Evolutionary conservation across 352 stramenopile species (phyloP).

Genomic region (Phytopythium litorale): DNA sequence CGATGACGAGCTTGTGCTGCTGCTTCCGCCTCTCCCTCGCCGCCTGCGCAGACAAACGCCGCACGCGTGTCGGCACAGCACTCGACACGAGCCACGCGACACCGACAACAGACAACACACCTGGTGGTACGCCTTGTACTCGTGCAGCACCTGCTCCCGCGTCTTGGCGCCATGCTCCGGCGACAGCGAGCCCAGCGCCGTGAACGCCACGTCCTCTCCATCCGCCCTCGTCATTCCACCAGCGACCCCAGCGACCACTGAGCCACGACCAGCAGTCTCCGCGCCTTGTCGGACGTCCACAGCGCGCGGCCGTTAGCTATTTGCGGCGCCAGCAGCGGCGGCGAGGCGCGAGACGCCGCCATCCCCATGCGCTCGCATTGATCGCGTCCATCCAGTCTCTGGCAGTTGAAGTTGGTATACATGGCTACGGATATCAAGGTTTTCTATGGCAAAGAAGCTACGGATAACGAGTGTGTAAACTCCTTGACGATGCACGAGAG

Average conservation of each 20-base stretch:
- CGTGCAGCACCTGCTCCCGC: conserved; percentile 38
- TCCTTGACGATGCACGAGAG: no score
- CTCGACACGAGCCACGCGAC: background rate
- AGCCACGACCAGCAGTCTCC: background rate
- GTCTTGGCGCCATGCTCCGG: conserved; percentile 5
- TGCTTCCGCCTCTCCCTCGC: conserved; percentile 22
- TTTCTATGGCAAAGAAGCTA: no score
- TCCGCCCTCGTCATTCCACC: background rate
- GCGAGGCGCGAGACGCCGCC: no score
- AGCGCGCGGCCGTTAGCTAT: no score
- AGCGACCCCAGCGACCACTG: background rate
- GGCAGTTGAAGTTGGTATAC: no score
- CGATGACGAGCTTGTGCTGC: conserved; percentile 58
- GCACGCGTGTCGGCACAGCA: background rate
- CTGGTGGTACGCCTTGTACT: conserved; percentile 40
- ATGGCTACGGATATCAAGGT: no score
- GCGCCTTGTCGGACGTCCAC: no score
- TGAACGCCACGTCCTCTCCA: background rate
- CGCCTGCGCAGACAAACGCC: background rate
- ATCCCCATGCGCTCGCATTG: no score
- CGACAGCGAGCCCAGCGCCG: conserved; percentile 2
- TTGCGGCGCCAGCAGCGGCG: no score
- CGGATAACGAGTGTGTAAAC: no score
- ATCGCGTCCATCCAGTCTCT: no score
- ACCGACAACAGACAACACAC: conserved; percentile 5